Percentiles rank a stretch among this genome's conserved stretches.
Conservation (phyloP, 768 basidiomycete genomes). For the Galerina marginata region DNA sequence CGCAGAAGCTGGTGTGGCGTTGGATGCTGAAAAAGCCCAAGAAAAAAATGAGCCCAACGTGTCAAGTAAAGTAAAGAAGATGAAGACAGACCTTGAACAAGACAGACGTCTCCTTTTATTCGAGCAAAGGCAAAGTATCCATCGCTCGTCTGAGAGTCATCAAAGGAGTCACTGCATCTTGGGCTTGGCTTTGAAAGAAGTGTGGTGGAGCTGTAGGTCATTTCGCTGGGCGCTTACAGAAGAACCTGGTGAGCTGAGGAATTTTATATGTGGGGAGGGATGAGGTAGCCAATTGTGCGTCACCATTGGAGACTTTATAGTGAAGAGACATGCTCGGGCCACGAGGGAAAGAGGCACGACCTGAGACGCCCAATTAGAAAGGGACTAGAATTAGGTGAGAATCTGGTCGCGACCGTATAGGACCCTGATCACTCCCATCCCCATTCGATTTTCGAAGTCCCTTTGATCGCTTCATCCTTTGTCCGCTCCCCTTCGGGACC, state of each 20-base stretch:
- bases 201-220: conserved; percentile 1
- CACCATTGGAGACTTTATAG: conserved; percentile 49
- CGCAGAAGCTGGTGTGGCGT: conserved; percentile 46
- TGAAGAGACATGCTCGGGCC: conserved; percentile 42
- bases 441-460: not conserved
- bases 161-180: not conserved
- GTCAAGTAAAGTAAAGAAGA: not conserved
- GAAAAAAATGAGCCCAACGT: conserved; percentile 1
- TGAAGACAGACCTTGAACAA: conserved; percentile 71
- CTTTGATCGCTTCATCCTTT: conserved; percentile 10
- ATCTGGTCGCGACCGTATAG: not conserved
- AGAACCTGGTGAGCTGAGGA: not conserved
- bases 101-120: conserved; percentile 56
- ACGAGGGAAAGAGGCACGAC: conserved; percentile 38
- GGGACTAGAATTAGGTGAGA: conserved; percentile 21
- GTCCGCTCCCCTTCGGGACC: not conserved
- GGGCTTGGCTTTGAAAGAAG: conserved; percentile 9
- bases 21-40: conserved; percentile 36
- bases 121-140: conserved; percentile 61
- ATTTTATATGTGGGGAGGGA: not conserved
- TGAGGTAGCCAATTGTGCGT: conserved; percentile 4
- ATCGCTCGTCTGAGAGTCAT: conserved; percentile 4
- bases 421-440: conserved; percentile 10
- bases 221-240: not conserved
- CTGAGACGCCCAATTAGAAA: conserved; percentile 29